These are phyloP conservation scores for Flaveria ramosissima DNA, from an alignment of 129 eudicot genomes.

Conservation along the genomic window DNA sequence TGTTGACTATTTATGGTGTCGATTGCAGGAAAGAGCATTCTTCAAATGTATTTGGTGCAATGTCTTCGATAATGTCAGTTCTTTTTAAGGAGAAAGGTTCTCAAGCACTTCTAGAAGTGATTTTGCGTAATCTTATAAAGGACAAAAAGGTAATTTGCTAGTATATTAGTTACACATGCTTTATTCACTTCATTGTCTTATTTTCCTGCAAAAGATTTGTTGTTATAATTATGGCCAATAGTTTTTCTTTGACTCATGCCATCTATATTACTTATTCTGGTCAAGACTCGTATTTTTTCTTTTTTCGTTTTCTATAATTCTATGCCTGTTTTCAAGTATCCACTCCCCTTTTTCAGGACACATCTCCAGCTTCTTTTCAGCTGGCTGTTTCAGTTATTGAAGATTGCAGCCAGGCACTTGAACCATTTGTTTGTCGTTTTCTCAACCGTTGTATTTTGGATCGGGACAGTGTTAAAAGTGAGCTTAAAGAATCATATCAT, in stretches of 20 bases:
- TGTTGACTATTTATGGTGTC: conserved; percentile 10
- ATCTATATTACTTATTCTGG: not conserved
- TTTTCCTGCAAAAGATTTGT: not conserved
- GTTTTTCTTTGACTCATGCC: not conserved
- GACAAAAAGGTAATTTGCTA: conserved; percentile 60
- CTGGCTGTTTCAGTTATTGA: conserved; percentile 81
- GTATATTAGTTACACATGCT: conserved; percentile 11
- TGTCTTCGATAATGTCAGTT: conserved; percentile 70
- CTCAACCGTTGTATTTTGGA: conserved; percentile 77
- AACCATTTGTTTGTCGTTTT: conserved; percentile 70
- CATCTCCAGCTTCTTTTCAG: conserved; percentile 56
- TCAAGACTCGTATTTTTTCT: not conserved
- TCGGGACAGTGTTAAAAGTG: conserved; percentile 62
- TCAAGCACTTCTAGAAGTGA: conserved; percentile 67
- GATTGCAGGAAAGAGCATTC: conserved; percentile 69
- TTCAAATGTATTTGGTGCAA: conserved; percentile 57
- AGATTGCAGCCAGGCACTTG: conserved; percentile 55
- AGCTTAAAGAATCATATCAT: conserved; percentile 75
- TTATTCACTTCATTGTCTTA: not conserved
- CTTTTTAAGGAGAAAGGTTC: conserved; percentile 65
- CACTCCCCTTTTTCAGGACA: conserved; percentile 48
- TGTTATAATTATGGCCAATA: not conserved
- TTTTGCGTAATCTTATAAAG: conserved; percentile 65
- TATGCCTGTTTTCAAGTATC: conserved; percentile 3
- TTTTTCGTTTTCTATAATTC: not conserved